phyloP scores from a whole-genome alignment of 331 rosid species.

The Cydonia oblonga region DNA sequence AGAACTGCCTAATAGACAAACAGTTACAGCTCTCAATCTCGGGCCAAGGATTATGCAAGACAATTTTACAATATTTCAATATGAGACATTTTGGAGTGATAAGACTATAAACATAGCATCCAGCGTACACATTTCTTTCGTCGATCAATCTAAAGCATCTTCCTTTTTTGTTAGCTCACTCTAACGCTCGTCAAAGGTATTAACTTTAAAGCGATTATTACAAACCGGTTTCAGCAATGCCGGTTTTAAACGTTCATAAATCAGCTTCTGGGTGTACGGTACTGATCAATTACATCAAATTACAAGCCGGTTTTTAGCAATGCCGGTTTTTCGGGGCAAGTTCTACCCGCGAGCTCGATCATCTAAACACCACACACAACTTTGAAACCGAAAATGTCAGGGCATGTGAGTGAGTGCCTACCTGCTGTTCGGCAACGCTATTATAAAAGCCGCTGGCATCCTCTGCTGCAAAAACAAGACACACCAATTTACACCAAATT shows the following conservation, averaged over 20 bases:
- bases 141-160: background rate
- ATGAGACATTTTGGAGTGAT: background rate
- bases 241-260: background rate
- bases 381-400: background rate
- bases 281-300: background rate
- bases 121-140: background rate
- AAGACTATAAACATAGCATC: background rate
- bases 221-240: background rate
- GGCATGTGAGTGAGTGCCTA: slow-evolving; percentile 17
- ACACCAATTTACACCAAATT: background rate
- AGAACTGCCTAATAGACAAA: slow-evolving; percentile 63
- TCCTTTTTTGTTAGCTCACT: background rate
- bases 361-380: background rate
- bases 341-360: background rate
- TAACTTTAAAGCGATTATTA: background rate
- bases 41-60: background rate
- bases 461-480: slow-evolving; percentile 41
- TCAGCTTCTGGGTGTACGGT: background rate
- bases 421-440: slow-evolving; percentile 83
- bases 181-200: background rate
- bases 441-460: slow-evolving; percentile 85
- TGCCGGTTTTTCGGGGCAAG: background rate
- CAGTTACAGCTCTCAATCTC: slow-evolving; percentile 12
- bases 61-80: background rate
- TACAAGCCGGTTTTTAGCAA: background rate